Percentiles rank a stretch among this genome's conserved stretches.
These are phyloP conservation scores for Colletotrichum destructivum DNA, from an alignment of 2,329 filamentous ascomycete genomes.

Conservation along the genomic window DNA sequence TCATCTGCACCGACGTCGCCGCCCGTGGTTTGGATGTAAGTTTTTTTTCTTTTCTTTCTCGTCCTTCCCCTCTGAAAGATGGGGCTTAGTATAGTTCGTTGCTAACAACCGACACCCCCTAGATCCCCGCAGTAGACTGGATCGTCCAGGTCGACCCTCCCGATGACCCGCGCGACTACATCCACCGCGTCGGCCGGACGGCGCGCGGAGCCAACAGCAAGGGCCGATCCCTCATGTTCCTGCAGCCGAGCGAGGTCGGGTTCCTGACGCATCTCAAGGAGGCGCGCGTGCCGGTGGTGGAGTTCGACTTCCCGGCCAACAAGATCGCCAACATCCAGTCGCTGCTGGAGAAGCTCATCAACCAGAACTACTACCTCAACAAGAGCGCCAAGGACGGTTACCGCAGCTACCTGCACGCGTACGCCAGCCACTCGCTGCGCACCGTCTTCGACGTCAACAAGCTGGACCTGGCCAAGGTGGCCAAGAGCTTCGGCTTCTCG, in stretches of 20 bases:
- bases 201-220: conserved; percentile 87
- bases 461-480: conserved; percentile 86
- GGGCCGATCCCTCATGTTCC: conserved; percentile 91
- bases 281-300: conserved; percentile 91
- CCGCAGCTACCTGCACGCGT: conserved; percentile 93
- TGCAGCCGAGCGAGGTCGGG: conserved; percentile 92
- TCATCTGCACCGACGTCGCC: conserved; percentile 97
- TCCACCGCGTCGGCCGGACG: conserved; percentile 96
- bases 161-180: conserved; percentile 91
- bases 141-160: conserved; percentile 97
- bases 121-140: conserved; percentile 81
- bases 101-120: not conserved
- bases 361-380: conserved; percentile 97
- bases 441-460: conserved; percentile 84
- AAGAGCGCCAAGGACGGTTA: conserved; percentile 86
- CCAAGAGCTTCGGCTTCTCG: conserved; percentile 86
- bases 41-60: conserved; percentile 43
- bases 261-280: conserved; percentile 94
- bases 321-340: conserved; percentile 93
- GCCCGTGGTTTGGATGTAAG: conserved; percentile 90
- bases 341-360: conserved; percentile 94
- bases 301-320: conserved; percentile 94
- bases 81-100: not conserved
- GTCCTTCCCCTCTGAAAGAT: no score
- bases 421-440: conserved; percentile 79